Base-by-base conservation (phyloP, 352 stramenopile species). In the Blastocystis sp. region DNA sequence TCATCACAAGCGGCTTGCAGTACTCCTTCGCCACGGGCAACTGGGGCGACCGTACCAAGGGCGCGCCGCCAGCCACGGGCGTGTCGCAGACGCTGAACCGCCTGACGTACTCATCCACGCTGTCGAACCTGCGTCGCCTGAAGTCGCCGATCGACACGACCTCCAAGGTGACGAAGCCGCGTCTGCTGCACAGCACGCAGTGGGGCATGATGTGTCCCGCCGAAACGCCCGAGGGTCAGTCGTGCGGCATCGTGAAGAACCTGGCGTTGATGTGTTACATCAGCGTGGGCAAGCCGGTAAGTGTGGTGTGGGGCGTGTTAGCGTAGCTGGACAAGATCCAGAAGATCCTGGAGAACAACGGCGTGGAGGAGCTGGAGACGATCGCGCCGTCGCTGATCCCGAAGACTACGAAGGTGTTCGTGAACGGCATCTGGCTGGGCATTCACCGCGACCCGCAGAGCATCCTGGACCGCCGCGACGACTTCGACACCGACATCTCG, bases 1-100 rank as follows among this genome's bases (percentile, higher is more conserved):
- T 94, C 62, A 99, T 99, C 91, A 98, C 97, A 1, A 97, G 98
- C 92, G 97, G 97, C 33, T 91, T 99, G 80, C 96, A 97, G 74
- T 99, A 99, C 93, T 98, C 96, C 91, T 92, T 99, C 59, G 97
- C 98, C 6, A 99, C 98, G 65, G 98, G 98, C 90, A 99, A 99
- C 93, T 99, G 97, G 96, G 95, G 95, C 55, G 96, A 98, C 92
- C 94, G 96, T 90, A 96, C 96, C 91, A 95, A 93, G 6, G 94
- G 94, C 3, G 33, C 65, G 33, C 67, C 69, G 13, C 95, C 94
- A 21, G 98, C 98, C 92, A 97, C 98, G 59, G 98, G 98, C 88
- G 97, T 99, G 13, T 98, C 96, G 62, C 98, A 99, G 92, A 97
- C 99, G 91, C 92, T 99, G 55, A 99, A 99, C 92, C 95, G 98